Evolutionary conservation across 805 yeast species (phyloP).

Genomic region (Tetrapisispora pingtungensis): DNA sequence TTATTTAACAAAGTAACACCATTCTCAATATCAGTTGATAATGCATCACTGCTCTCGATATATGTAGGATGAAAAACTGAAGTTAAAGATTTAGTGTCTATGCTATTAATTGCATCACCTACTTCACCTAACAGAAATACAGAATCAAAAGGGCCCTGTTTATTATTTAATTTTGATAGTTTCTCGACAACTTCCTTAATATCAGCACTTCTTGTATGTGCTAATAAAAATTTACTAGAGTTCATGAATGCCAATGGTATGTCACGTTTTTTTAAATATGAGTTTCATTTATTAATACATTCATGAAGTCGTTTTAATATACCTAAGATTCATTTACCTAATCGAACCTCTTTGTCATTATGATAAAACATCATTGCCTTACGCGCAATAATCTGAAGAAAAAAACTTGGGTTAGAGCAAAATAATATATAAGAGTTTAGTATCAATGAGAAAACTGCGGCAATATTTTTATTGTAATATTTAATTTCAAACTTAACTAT

Average conservation of each 20-base stretch:
- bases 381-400: too few species aligned
- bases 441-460: too few species aligned
- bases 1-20: constrained; percentile 29
- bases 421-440: too few species aligned
- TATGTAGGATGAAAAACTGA: constrained; percentile 7
- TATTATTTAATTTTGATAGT: constrained; percentile 40
- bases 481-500: background rate
- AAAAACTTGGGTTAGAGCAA: too few species aligned
- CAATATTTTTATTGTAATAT: too few species aligned
- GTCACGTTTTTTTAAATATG: too few species aligned
- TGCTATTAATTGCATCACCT: constrained; percentile 1
- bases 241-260: too few species aligned
- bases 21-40: constrained; percentile 6
- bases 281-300: too few species aligned
- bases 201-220: constrained; percentile 11
- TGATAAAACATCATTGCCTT: too few species aligned
- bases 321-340: too few species aligned
- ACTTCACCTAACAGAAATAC: constrained; percentile 45
- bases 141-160: constrained; percentile 59
- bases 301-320: too few species aligned
- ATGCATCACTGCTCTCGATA: constrained; percentile 6
- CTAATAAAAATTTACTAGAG: constrained; percentile 8
- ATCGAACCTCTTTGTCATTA: too few species aligned
- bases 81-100: constrained; percentile 13
- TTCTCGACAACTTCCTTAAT: constrained; percentile 32